Conservation (phyloP, 345 rosid genomes). For the Citrus inodora region DNA sequence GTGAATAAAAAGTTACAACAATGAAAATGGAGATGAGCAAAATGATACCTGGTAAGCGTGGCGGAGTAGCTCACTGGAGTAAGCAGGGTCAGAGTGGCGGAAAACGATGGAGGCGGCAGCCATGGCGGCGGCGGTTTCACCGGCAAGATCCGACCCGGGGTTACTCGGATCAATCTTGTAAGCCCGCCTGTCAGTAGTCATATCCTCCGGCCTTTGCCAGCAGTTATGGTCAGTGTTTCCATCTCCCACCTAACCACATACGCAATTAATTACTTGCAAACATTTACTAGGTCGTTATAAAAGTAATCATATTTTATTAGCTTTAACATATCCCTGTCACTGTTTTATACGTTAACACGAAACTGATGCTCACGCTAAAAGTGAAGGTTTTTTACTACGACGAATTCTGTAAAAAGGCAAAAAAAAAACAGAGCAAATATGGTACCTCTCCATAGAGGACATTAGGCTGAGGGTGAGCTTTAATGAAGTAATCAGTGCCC, state of each 20-base stretch:
- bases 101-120: constrained; percentile 96
- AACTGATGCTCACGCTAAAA: not conserved
- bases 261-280: not conserved
- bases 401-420: too few species aligned
- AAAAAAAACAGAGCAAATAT: not conserved
- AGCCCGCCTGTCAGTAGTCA: constrained; percentile 94
- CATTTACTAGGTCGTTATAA: not conserved
- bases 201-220: constrained; percentile 99
- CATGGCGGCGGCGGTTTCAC: constrained; percentile 98
- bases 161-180: constrained; percentile 84
- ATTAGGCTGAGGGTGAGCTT: constrained; percentile 91
- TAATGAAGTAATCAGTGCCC: constrained; percentile 96
- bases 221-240: constrained; percentile 97
- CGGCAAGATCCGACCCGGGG: constrained; percentile 99
- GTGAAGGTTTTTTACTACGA: too few species aligned
- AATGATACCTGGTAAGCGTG: constrained; percentile 80
- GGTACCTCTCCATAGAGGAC: constrained; percentile 94
- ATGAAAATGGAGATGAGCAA: not conserved
- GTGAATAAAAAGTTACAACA: not conserved
- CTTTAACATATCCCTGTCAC: not conserved
- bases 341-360: not conserved
- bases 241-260: constrained; percentile 72
- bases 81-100: constrained; percentile 66
- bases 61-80: constrained; percentile 64
- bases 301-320: not conserved